phyloP scores from a whole-genome alignment of 1,284 basidiomycete species.

The Ganoderma meredithae region DNA sequence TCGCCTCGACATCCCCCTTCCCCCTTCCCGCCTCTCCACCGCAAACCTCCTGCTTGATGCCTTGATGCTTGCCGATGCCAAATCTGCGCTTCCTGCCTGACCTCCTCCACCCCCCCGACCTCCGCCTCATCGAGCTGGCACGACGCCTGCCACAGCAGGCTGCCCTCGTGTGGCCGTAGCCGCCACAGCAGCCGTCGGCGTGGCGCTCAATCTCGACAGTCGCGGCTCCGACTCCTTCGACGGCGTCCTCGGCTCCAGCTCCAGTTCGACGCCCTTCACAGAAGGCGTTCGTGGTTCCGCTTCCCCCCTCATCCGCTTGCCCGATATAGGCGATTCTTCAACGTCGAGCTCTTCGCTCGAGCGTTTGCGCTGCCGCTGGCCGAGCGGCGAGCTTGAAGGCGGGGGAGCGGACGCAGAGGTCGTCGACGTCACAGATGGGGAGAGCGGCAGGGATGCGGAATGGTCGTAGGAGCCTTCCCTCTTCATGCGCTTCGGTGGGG shows the following conservation, averaged over 20 bases:
- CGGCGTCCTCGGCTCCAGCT: slow-evolving; percentile 10
- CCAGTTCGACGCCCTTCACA: slow-evolving; percentile 8
- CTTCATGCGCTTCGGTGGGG: slow-evolving; percentile 45
- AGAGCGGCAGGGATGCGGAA: slow-evolving; percentile 14
- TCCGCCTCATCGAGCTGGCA: slow-evolving; percentile 11
- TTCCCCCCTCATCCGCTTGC: slow-evolving; percentile 24
- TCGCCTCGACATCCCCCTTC: not conserved
- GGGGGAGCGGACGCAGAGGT: slow-evolving; percentile 17
- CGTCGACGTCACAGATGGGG: slow-evolving; percentile 3
- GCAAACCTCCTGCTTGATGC: not conserved
- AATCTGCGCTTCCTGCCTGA: not conserved
- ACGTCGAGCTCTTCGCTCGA: slow-evolving; percentile 40
- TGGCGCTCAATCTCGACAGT: not conserved
- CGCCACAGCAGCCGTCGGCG: not conserved
- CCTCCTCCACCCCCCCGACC: not conserved
- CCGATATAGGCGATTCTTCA: slow-evolving; percentile 21
- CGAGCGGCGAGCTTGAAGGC: slow-evolving; percentile 27
- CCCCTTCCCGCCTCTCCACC: not conserved
- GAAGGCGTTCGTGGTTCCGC: slow-evolving; percentile 8
- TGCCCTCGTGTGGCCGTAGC: not conserved
- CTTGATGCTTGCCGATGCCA: not conserved
- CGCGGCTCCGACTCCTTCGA: slow-evolving; percentile 6
- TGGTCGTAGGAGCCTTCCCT: slow-evolving; percentile 39
- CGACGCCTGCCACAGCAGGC: slow-evolving; percentile 10
- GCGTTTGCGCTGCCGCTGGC: slow-evolving; percentile 36